Conservation (phyloP, 2,329 filamentous ascomycete genomes). For the Cytospora piceae region DNA sequence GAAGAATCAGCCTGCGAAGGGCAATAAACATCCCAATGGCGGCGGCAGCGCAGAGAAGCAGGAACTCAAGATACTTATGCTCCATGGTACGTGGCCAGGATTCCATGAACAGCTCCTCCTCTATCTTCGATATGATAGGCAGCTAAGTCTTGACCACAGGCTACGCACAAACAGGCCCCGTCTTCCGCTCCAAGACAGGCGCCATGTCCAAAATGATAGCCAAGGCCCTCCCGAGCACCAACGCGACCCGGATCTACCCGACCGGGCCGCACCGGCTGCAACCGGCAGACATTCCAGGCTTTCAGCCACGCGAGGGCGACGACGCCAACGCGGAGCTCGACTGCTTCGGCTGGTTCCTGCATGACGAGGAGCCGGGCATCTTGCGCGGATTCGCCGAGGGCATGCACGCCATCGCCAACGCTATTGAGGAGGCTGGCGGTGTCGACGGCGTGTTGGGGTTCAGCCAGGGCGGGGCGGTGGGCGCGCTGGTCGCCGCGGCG, state of each 20-base stretch:
- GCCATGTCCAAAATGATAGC: slow-evolving; percentile 25
- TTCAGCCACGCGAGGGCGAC: slow-evolving; percentile 18
- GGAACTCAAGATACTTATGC: slow-evolving; percentile 26
- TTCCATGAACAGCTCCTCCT: too few species aligned
- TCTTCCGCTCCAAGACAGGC: slow-evolving; percentile 25
- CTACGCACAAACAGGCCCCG: slow-evolving; percentile 24
- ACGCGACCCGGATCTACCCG: slow-evolving; percentile 24
- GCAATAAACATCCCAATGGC: slow-evolving; percentile 4
- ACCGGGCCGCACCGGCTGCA: slow-evolving; percentile 25
- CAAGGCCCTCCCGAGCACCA: slow-evolving; percentile 24
- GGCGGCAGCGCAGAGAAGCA: slow-evolving; percentile 12
- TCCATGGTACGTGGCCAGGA: slow-evolving; percentile 17
- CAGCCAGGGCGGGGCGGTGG: slow-evolving; percentile 75
- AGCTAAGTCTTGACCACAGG: slow-evolving; percentile 5
- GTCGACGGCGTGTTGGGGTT: slow-evolving; percentile 83
- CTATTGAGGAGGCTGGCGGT: slow-evolving; percentile 64
- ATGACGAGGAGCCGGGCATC: slow-evolving; percentile 23
- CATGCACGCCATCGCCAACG: slow-evolving; percentile 49
- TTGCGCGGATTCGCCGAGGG: slow-evolving; percentile 64
- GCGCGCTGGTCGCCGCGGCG: slow-evolving; percentile 72
- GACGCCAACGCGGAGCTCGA: slow-evolving; percentile 13
- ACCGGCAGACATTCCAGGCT: slow-evolving; percentile 24
- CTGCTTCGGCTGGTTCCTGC: slow-evolving; percentile 23
- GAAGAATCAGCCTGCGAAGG: slow-evolving; percentile 3
- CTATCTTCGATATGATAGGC: background rate